These are phyloP conservation scores for Sphaerobolus stellatus DNA, from an alignment of 1,284 basidiomycete species.

Conservation along the genomic window DNA sequence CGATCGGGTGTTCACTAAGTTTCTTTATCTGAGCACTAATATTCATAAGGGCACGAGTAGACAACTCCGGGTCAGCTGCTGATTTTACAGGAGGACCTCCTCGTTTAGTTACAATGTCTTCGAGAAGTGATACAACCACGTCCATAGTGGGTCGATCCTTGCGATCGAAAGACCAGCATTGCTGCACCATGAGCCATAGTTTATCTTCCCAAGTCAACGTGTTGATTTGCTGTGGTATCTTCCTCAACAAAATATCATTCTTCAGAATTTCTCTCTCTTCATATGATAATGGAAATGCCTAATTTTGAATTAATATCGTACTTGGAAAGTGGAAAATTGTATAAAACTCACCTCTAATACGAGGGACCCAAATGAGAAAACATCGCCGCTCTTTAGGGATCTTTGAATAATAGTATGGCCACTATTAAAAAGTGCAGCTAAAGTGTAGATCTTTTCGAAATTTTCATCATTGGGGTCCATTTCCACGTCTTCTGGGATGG, in stretches of 20 bases:
- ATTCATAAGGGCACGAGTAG: neutral
- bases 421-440: no score
- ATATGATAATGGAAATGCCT: neutral
- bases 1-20: conserved; percentile 9
- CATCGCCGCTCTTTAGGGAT: neutral
- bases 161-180: conserved; percentile 1
- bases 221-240: neutral
- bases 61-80: neutral
- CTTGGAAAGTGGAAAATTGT: neutral
- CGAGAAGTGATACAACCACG: neutral
- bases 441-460: no score
- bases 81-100: neutral
- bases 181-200: neutral
- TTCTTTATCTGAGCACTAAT: conserved; percentile 11
- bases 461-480: no score
- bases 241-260: neutral
- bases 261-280: neutral
- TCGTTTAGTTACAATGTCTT: neutral
- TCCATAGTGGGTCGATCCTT: conserved; percentile 2
- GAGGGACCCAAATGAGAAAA: neutral
- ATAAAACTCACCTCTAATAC: neutral
- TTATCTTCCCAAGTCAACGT: neutral
- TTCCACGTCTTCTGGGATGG: no score
- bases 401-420: neutral
- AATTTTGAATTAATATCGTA: neutral